A percentile compares a stretch with the other conserved stretches of the same genome.
Evolutionary conservation across 352 stramenopile species (phyloP).

Genomic region (Globisporangium parvum): DNA sequence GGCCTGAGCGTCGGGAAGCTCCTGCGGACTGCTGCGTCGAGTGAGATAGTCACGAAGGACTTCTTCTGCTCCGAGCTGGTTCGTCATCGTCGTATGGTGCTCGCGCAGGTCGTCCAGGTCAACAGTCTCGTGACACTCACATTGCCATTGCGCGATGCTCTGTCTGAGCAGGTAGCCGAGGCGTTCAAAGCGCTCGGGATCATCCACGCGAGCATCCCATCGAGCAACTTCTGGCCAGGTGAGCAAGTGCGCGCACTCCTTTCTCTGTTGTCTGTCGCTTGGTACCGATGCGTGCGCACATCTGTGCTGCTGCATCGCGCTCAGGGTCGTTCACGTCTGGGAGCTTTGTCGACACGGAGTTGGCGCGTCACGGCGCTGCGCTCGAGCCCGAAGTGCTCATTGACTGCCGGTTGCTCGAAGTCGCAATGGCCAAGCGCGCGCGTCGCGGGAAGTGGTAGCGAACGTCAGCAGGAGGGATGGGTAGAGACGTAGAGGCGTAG

Average conservation of each 20-base stretch:
- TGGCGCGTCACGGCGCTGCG: slow-evolving; percentile 39
- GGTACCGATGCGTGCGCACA: neutral
- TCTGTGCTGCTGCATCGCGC: neutral
- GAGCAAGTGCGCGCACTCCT: neutral
- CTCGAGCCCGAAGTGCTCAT: slow-evolving; percentile 38
- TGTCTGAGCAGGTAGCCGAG: slow-evolving; percentile 31
- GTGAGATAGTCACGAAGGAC: slow-evolving; percentile 9
- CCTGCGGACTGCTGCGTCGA: slow-evolving; percentile 21
- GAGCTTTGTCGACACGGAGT: slow-evolving; percentile 38
- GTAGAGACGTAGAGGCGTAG: too few species aligned
- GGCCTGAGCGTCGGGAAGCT: slow-evolving; percentile 46
- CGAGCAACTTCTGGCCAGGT: slow-evolving; percentile 59
- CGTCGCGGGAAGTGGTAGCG: slow-evolving; percentile 4
- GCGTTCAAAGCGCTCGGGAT: slow-evolving; percentile 50
- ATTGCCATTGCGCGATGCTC: too few species aligned
- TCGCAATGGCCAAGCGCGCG: slow-evolving; percentile 27
- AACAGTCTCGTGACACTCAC: neutral
- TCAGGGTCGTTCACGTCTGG: slow-evolving; percentile 47
- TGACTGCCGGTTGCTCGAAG: slow-evolving; percentile 55
- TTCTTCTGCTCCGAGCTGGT: slow-evolving; percentile 76
- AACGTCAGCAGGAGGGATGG: neutral
- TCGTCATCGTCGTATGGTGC: neutral
- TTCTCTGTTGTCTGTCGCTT: neutral
- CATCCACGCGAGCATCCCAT: slow-evolving; percentile 24
- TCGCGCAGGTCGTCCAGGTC: neutral